phyloP scores from a whole-genome alignment of 169 alveolate genomes.

The Plasmodium falciparum region DNA sequence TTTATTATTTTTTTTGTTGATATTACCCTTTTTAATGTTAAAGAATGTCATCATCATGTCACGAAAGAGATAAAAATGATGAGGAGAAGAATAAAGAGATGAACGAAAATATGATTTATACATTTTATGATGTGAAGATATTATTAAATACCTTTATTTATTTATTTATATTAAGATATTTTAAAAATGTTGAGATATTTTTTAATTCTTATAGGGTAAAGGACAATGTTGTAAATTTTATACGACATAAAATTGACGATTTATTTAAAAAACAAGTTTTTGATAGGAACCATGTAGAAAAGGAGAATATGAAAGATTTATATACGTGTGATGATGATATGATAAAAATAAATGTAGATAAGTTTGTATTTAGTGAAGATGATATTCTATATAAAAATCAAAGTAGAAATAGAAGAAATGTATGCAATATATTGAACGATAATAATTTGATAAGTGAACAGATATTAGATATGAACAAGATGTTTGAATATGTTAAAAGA shows the following conservation, averaged over 20 bases:
- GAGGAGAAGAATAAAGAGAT: neutral
- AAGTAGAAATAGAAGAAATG: neutral
- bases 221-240: constrained; percentile 1
- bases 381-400: neutral
- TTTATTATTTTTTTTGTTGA: too few relatives aligned
- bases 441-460: too few relatives aligned
- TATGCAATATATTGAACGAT: neutral
- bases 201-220: constrained; percentile 27
- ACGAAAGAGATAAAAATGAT: too few relatives aligned
- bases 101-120: constrained; percentile 5
- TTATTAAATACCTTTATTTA: constrained; percentile 37
- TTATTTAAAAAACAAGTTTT: neutral
- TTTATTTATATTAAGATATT: constrained; percentile 19
- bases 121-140: constrained; percentile 18
- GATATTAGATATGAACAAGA: neutral
- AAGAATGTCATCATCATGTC: too few relatives aligned
- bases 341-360: neutral
- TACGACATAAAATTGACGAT: constrained; percentile 8
- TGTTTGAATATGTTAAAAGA: constrained; percentile 8
- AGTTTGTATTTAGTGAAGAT: neutral
- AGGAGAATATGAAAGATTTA: neutral
- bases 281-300: neutral
- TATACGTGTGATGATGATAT: neutral
- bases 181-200: constrained; percentile 4
- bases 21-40: too few relatives aligned